Base-by-base conservation (phyloP, 257 asterid species). In the Nemophila menziesii region DNA sequence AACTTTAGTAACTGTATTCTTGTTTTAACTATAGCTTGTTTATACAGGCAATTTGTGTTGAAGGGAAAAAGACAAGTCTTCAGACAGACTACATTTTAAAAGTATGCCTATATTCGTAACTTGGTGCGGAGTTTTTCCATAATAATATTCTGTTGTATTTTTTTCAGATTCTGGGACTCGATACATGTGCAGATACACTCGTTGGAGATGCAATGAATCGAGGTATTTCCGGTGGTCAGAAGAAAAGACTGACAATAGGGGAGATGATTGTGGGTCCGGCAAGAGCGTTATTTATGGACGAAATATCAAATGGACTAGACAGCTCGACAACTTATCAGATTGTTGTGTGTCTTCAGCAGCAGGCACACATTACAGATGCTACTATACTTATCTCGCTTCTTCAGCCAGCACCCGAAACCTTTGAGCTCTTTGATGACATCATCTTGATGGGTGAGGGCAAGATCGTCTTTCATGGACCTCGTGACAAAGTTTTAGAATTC, bases 221-320 rank as follows among this genome's bases (percentile, higher is more conserved):
- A 57, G 93, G 95, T 46, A 80, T 84, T 43, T 80, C 92, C 1
- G 90, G 95, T 4, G 93, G 95, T 19, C 81, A 83, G 49, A 83
- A 83, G 71, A 83, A 79, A 38, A 78, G 94, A n/a, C 68, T 83
- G 23, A 79, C 94, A 0, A 83, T 92, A 55, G 70, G 51, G 54
- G 68, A 70, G 20, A 40, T 49, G 39, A 43, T 57, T 9, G 63
- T 57, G 8, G 63, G 63, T 18, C 63, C 63, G 2, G 6, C 55
- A 7, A 51, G 43, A 26, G 39, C 56, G 5, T 37, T 57, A 11
- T 48, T 57, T 12, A 48, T 57, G 63, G 63, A 57, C 18, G 63
- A 57, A 42, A 57, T 57, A 48, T 57, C 63, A 0, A 57, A 49
- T 20, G 63, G 63, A 7, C 33, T 57, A 50, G 63, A 57, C 33